Evolutionary conservation across 352 stramenopile genomes (phyloP), one percentile per base, ranked within the genome.

Genomic region (Globisporangium okanoganense): DNA sequence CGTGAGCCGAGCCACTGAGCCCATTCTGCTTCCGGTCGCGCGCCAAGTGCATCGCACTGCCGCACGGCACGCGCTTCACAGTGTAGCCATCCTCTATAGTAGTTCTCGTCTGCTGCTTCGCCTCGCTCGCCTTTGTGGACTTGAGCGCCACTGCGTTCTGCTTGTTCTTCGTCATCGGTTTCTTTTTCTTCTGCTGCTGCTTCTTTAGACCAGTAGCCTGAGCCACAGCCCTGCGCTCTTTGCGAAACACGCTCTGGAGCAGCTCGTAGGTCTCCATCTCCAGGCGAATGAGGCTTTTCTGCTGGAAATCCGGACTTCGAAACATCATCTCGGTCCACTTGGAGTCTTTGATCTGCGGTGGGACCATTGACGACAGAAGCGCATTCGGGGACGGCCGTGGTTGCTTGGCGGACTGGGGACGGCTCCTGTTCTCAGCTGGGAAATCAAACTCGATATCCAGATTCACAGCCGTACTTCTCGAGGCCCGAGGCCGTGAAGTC

Each of bases 181-280:
- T 27, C 31, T 29, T 18, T 1, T 3, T 24, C 12, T 35, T 24
- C 5, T n/a, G n/a, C n/a, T n/a, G n/a, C n/a, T 43, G 55, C 8
- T 35, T 63, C 6, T 10, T 5, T 6, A 50, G 33, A 50, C 5
- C 35, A 35, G 54, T 5, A 18, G 1, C 14, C 25, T 3, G 27
- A 27, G 10, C 25, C 16, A 27, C 27, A 1, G 27, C 27, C 10
- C 20, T 27, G 12, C 52, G 35, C 35, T 66, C 61, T 38, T 52
- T 58, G 33, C 65, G 44, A n/a, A 79, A 63, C 13, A 72, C 69
- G n/a, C 56, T 75, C 24, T 67, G 72, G 16, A 84, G 57, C 43
- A 84, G 43, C n/a, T 78, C 56, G 41, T 82, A 79, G n/a, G 72
- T 84, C 40, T 84, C 75, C 7, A 67, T 36, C 41, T 84, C 75